A percentile compares a stretch with the other conserved stretches of the same genome.
Conservation (phyloP, 78 protist genomes). For the Dictyostelium brefeldianum region DNA sequence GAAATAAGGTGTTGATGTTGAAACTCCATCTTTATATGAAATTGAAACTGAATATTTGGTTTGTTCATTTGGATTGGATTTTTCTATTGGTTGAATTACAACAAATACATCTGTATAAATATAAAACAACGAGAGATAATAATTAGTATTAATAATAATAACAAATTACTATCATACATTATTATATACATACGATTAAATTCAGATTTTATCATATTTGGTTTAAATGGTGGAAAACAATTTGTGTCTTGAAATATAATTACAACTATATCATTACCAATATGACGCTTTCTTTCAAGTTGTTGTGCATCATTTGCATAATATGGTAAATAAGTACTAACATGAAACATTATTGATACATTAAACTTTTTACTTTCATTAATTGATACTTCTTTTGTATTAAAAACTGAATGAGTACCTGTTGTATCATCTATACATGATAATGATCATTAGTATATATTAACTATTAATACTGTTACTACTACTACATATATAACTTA, state of each 20-base stretch:
- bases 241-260: constrained; percentile 82
- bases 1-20: constrained; percentile 33
- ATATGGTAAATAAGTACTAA: constrained; percentile 85
- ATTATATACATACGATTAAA: constrained; percentile 45
- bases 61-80: neutral
- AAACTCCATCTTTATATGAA: constrained; percentile 68
- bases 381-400: constrained; percentile 47
- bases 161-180: neutral
- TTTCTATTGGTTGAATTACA: constrained; percentile 54
- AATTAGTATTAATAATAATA: neutral
- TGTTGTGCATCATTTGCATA: constrained; percentile 83
- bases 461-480: neutral
- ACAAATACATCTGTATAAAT: constrained; percentile 32
- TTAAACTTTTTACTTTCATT: constrained; percentile 58
- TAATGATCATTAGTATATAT: neutral
- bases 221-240: constrained; percentile 48
- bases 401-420: constrained; percentile 54
- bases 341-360: constrained; percentile 90
- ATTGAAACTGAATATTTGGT: constrained; percentile 56
- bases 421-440: constrained; percentile 51
- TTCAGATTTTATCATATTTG: constrained; percentile 54
- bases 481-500: constrained; percentile 41
- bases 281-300: constrained; percentile 89
- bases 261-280: constrained; percentile 90
- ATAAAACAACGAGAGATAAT: neutral